Base-by-base conservation (phyloP, 176 grass and related monocot species). In the Ananas comosus region DNA sequence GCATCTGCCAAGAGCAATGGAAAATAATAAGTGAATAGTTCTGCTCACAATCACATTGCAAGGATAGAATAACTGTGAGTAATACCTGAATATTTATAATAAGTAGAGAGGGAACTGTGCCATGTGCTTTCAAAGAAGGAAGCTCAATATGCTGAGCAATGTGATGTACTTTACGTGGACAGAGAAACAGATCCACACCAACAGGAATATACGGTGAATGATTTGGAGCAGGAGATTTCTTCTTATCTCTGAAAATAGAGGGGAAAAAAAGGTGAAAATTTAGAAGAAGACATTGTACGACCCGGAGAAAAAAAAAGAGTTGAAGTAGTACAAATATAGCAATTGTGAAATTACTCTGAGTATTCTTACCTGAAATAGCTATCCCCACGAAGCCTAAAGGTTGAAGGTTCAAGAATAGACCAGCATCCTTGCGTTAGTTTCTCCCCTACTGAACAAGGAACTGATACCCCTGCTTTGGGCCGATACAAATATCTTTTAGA, bases 11-110 rank as follows among this genome's bases (percentile, higher is more conserved):
- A 79, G 14, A 85, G 49, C 48, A 50, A 63, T 50, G 13, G 18
- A 59, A 47, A 3, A 63, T 49, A 11, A 18, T 25, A 12, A 64
- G 24, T 70, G 13, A 79, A 74, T 67, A 70, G 0, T 75, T 12
- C 0, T 67, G 53, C 51, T 64, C 23, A 71, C 11, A 71, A 13
- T 19, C 50, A n/a, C 77, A 68, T 11, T 4, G 18, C 23, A 67
- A 64, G 51, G 48, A 68, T 48, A 7, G 27, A 11, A 21, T 13
- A 72, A 51, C 14, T 13, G 10, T 63, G 49, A 22, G 23, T 1
- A 48, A 13, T 80, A 99, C 94, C 89, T 99, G 94, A 78, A 93
- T 99, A 73, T 99, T 93, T 70, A 99, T 57, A 1, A 91, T 90
- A 58, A 93, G 80, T 65, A 99, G 61, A 23, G 89, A 87, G 47